A percentile compares a stretch with the other conserved stretches of the same genome.
Evolutionary conservation across 768 basidiomycete genomes (phyloP).

Genomic region (Boletus rubropictus): DNA sequence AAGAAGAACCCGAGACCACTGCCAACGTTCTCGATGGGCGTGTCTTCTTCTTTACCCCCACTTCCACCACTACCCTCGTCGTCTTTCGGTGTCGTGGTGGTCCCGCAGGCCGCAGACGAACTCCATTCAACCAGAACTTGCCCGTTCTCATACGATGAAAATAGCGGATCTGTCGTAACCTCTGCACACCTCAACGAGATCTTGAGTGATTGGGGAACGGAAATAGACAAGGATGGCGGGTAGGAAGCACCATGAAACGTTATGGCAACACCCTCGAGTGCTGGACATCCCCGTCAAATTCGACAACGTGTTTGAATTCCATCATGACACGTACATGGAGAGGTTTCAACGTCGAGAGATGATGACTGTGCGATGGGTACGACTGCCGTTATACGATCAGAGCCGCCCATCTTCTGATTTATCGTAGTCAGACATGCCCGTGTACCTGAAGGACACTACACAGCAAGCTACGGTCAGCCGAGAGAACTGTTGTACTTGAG

Average conservation of each 20-base stretch:
- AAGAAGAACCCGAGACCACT: conserved; percentile 89
- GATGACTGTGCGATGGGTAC: conserved; percentile 58
- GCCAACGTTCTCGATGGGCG: conserved; percentile 42
- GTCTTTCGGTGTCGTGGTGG: conserved; percentile 19
- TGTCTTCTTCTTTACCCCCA: conserved; percentile 18
- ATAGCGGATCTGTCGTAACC: conserved; percentile 41
- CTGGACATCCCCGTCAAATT: conserved; percentile 30
- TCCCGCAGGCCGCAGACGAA: conserved; percentile 53
- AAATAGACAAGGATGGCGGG: conserved; percentile 42
- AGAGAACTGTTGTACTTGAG: background rate
- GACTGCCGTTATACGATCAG: conserved; percentile 65
- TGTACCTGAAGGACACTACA: conserved; percentile 63
- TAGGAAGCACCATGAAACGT: conserved; percentile 57
- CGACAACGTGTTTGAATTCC: background rate
- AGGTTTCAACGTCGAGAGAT: conserved; percentile 24
- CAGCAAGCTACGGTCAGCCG: conserved; percentile 5
- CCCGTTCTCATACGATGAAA: conserved; percentile 57
- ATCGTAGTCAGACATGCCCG: conserved; percentile 68
- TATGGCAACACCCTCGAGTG: conserved; percentile 50
- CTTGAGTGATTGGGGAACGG: conserved; percentile 51
- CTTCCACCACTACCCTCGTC: conserved; percentile 20
- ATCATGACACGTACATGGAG: conserved; percentile 34
- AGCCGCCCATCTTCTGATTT: conserved; percentile 49
- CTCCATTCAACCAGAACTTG: conserved; percentile 57
- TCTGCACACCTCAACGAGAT: conserved; percentile 55